Evolutionary conservation across 106 monocot species (phyloP), one percentile per base, ranked within the genome.

Genomic region (Acorus gramineus): DNA sequence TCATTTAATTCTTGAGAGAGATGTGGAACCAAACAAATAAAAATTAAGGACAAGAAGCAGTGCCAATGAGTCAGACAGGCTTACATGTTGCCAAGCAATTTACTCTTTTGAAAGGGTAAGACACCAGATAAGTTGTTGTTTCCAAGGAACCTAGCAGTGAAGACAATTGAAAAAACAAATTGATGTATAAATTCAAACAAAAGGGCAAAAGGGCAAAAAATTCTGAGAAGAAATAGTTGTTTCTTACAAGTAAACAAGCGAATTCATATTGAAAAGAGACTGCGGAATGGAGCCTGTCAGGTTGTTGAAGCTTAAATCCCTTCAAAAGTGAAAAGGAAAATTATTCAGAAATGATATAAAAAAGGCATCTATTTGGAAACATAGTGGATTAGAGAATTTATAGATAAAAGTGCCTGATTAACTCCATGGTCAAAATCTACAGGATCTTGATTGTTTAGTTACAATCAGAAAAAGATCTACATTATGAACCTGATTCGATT

Each of bases 221-320:
- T 60, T 46, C 28, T 66, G 7, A 50, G 14, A 28, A 11, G 11
- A 45, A 53, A 12, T 12, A 43, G 4, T 53, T 2, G 7, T 54
- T 64, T 56, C 84, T 74, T 78, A 95, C 95, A 95, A 75, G 63
- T 71, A 64, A 0, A 1, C 48, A 14, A 95, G 78, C 6, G 57
- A 66, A 60, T 55, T 61, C 68, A 89, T 66, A 57, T 75, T 94
- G 66, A 94, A 81, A 59, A 94, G 81, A 68, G 86, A 81, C 50
- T 71, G 60, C 12, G 89, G 89, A 74, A 94, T 50, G 55, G 50
- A 5, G 55, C 94, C 89, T 50, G 84, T 81, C 49, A 94, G 71
- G 65, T 86, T 89, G 71, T 94, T 94, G 78, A 94, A 94, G 78
- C 94, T 89, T 76, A 94, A 71, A 73, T 94, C 94, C 69, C 94